Conservation (phyloP, 768 basidiomycete genomes). For the Cubamyces lactineus region DNA sequence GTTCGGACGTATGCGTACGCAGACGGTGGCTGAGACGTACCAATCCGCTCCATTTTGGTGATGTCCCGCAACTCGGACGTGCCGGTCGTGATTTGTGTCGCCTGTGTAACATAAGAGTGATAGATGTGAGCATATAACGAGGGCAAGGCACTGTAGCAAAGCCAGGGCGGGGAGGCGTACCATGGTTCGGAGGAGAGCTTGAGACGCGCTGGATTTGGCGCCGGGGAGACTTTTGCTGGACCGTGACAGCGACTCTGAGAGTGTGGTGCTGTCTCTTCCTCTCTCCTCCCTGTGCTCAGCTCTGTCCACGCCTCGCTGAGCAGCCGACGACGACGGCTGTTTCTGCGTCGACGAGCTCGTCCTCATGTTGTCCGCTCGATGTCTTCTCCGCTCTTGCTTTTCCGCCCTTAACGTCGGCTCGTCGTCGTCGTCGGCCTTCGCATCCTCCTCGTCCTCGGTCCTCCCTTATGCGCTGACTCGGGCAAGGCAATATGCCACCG, state of each 20-base stretch:
- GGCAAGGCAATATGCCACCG: constrained; percentile 43
- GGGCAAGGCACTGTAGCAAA: not conserved
- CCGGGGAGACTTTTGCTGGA: constrained; percentile 20
- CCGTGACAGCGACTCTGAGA: constrained; percentile 3
- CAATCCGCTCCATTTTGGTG: constrained; percentile 93
- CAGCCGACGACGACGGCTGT: constrained; percentile 22
- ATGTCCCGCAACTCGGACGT: constrained; percentile 83
- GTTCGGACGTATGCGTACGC: not conserved
- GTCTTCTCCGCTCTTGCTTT: constrained; percentile 45
- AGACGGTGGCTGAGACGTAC: constrained; percentile 39
- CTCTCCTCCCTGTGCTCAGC: constrained; percentile 1
- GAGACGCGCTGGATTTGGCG: constrained; percentile 38
- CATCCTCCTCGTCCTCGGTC: constrained; percentile 27
- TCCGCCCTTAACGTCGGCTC: constrained; percentile 27
- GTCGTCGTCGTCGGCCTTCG: constrained; percentile 16
- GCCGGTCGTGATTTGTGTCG: constrained; percentile 76
- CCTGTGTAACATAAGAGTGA: constrained; percentile 36
- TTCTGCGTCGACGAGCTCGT: constrained; percentile 21
- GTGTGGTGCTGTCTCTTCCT: not conserved
- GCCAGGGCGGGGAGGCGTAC: constrained; percentile 23
- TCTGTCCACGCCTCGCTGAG: constrained; percentile 14
- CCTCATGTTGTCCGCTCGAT: constrained; percentile 49
- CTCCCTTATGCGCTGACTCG: constrained; percentile 26
- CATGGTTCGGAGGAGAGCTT: constrained; percentile 30
- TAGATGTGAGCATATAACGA: not conserved